These are phyloP conservation scores for Venturiaceae sp. DNA, from an alignment of 2,329 filamentous ascomycete genomes.

Conservation along the genomic window DNA sequence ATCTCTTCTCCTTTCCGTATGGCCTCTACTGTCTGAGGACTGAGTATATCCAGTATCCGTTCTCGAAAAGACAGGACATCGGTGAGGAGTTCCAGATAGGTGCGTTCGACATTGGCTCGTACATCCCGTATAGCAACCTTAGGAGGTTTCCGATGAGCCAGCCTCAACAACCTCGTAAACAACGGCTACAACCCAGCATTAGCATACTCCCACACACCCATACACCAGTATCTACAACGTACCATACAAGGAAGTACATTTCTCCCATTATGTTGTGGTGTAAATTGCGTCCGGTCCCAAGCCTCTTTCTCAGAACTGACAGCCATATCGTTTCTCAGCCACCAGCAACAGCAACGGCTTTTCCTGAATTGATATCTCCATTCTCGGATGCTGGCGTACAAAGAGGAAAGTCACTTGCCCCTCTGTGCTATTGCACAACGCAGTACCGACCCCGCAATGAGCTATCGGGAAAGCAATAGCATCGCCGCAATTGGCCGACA, in stretches of 20 bases:
- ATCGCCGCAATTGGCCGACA: neutral
- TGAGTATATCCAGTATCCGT: conserved; percentile 21
- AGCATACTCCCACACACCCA: conserved; percentile 2
- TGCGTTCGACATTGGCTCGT: conserved; percentile 24
- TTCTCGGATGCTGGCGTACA: neutral
- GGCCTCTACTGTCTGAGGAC: conserved; percentile 16
- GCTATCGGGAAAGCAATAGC: neutral
- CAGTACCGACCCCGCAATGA: neutral
- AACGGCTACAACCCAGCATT: conserved; percentile 18
- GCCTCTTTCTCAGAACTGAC: neutral
- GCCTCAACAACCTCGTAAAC: conserved; percentile 31
- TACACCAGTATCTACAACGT: neutral
- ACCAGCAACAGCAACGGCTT: neutral
- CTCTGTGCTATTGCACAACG: neutral
- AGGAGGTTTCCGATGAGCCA: conserved; percentile 24
- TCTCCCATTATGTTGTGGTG: conserved; percentile 1
- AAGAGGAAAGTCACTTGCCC: neutral
- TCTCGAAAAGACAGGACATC: conserved; percentile 35
- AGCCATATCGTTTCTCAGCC: neutral
- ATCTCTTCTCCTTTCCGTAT: conserved; percentile 26
- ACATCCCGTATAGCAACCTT: conserved; percentile 30
- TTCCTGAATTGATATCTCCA: conserved; percentile 1
- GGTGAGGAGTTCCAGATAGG: conserved; percentile 32
- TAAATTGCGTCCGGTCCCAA: conserved; percentile 5
- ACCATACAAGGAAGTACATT: conserved; percentile 7